Conservation (phyloP, 2,329 filamentous ascomycete species). For the Pestalotiopsis sp. region DNA sequence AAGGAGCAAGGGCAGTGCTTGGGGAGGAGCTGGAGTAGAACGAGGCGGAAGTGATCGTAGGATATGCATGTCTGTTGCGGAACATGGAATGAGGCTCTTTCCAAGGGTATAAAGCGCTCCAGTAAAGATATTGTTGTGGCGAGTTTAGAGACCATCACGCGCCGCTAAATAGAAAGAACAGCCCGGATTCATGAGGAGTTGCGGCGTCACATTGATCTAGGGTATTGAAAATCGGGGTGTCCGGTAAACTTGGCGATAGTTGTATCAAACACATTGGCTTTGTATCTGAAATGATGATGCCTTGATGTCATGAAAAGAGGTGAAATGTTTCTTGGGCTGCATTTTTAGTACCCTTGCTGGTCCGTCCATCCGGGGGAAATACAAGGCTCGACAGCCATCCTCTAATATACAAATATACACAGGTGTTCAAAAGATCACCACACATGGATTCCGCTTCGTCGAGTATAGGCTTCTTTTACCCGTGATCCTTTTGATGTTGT, state of each 20-base stretch:
- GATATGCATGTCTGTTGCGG: neutral
- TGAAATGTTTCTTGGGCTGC: slow-evolving; percentile 3
- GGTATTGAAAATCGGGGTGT: neutral
- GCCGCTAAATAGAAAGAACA: neutral
- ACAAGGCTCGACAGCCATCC: neutral
- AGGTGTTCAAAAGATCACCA: neutral
- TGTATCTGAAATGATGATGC: neutral
- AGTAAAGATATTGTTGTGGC: neutral
- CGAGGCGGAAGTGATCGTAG: neutral
- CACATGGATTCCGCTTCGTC: neutral
- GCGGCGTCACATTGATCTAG: slow-evolving; percentile 1
- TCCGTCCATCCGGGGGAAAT: neutral
- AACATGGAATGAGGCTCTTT: neutral
- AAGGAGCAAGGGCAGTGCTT: slow-evolving; percentile 59
- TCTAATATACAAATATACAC: slow-evolving; percentile 6
- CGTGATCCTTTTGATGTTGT: neutral
- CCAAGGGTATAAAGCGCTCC: neutral
- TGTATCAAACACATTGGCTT: neutral
- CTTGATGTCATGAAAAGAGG: neutral
- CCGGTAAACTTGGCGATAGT: neutral
- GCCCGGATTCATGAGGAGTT: neutral
- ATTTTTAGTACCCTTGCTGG: neutral
- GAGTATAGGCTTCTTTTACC: neutral
- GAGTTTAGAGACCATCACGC: neutral
- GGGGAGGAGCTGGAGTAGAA: slow-evolving; percentile 50